Evolutionary conservation across 495 filamentous ascomycete species (phyloP).

Genomic region (Hypoxylon cercidicola): DNA sequence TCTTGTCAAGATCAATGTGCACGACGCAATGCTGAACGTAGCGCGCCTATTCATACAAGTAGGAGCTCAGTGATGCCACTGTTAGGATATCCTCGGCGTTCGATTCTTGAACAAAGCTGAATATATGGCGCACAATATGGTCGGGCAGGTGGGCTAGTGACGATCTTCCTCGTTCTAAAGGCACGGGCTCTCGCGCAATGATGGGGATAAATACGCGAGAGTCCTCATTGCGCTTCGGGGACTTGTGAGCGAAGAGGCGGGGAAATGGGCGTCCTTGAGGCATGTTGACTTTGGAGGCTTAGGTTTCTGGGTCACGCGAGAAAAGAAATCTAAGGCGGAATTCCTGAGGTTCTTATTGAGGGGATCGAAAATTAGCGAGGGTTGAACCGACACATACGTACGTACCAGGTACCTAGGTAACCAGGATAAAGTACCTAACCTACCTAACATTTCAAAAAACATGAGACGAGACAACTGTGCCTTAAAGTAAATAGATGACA

Average conservation of each 20-base stretch:
- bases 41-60: slow-evolving; percentile 19
- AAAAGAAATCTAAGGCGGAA: neutral
- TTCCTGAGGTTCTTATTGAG: too few relatives aligned
- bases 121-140: slow-evolving; percentile 7
- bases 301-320: neutral
- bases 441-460: too few relatives aligned
- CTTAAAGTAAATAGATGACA: too few relatives aligned
- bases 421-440: too few relatives aligned
- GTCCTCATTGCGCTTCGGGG: too few relatives aligned
- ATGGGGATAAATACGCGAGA: neutral
- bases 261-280: neutral
- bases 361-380: neutral
- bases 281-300: neutral
- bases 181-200: slow-evolving; percentile 6
- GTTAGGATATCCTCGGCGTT: slow-evolving; percentile 13
- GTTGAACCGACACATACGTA: too few relatives aligned
- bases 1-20: slow-evolving; percentile 14
- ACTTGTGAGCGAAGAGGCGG: neutral
- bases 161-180: slow-evolving; percentile 9
- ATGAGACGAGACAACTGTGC: too few relatives aligned
- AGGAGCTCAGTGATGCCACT: slow-evolving; percentile 19
- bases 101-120: slow-evolving; percentile 13
- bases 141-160: slow-evolving; percentile 26
- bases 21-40: slow-evolving; percentile 26
- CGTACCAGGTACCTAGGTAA: too few relatives aligned